phyloP scores from a whole-genome alignment of 2,329 filamentous ascomycete genomes.

The Colletotrichum sublineola region DNA sequence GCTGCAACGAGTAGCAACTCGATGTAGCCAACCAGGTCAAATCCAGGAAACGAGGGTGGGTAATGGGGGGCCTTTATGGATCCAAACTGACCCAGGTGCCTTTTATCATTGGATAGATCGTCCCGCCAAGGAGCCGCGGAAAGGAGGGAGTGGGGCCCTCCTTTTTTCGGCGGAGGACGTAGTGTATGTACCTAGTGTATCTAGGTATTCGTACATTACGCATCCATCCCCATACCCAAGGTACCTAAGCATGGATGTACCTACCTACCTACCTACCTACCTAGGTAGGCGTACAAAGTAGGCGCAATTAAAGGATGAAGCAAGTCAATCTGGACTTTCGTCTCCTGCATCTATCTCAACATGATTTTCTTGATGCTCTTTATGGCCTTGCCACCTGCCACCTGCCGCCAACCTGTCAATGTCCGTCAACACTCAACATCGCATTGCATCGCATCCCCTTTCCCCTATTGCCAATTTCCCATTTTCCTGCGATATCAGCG shows the following conservation, averaged over 20 bases:
- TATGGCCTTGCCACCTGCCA: background rate
- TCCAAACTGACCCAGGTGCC: constrained; percentile 3
- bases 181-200: background rate
- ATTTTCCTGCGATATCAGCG: background rate
- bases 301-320: background rate
- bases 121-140: constrained; percentile 38
- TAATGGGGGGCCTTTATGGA: constrained; percentile 10
- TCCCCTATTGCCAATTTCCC: constrained; percentile 1
- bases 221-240: no score
- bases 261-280: background rate
- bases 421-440: background rate
- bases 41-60: constrained; percentile 10
- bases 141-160: constrained; percentile 34
- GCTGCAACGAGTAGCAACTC: constrained; percentile 24
- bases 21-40: constrained; percentile 28
- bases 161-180: constrained; percentile 14
- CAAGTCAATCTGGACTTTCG: constrained; percentile 7
- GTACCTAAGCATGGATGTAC: no score
- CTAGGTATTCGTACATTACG: no score
- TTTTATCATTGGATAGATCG: constrained; percentile 23
- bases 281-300: no score
- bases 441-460: background rate
- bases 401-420: background rate
- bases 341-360: background rate
- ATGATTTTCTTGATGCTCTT: background rate